Base-by-base conservation (phyloP, 2,329 filamentous ascomycete species). In the Phialophora tarda region DNA sequence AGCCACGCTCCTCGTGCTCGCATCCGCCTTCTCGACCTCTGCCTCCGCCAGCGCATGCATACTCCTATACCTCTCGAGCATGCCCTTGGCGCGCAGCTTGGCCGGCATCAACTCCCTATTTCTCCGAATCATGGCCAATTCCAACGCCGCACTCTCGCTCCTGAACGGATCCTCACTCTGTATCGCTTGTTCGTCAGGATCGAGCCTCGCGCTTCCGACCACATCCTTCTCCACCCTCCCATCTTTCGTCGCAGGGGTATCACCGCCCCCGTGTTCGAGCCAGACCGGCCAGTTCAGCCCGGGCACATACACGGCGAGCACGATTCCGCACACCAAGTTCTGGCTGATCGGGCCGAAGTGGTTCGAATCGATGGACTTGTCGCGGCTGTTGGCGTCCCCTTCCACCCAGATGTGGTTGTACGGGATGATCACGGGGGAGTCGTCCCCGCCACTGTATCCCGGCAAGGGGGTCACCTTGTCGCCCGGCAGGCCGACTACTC, bases 371-470 rank as follows among this genome's bases (percentile, higher is more conserved):
- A 89, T 77, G 63, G 87, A 92, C 73, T 86, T 86, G 56, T 85
- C 83, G 72, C 86, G 85, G 73, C 86, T 85, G 59, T 85, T 84
- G 12, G 90, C 92, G 76, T 99, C 95, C 1, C 95, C 95, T 77
- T 98, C 94, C 0, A 99, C 88, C 95, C 95, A 99, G 30, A 98
- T 84, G 80, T 98, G 93, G 21, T 92, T 92, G 69, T 84, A 84
- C 4, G 93, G 94, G 24, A 99, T 86, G 69, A 85, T 84, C 54
- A 91, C 76, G n/a, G 73, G 69, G 21, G 72, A 72, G 56, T 81
- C 78, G 56, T 81, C 78, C 48, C 83, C 78, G 14, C 71, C 71
- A 21, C 86, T 83, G 75, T 88, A 90, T 21, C 88, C 88, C 61
- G 82, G 77, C 64, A 86, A 83, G 48, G 91, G 90, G 63, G 81